Evolutionary conservation across 805 yeast genomes (phyloP), one percentile per base, ranked within the genome.

Genomic region (Zygosaccharomyces bailii): DNA sequence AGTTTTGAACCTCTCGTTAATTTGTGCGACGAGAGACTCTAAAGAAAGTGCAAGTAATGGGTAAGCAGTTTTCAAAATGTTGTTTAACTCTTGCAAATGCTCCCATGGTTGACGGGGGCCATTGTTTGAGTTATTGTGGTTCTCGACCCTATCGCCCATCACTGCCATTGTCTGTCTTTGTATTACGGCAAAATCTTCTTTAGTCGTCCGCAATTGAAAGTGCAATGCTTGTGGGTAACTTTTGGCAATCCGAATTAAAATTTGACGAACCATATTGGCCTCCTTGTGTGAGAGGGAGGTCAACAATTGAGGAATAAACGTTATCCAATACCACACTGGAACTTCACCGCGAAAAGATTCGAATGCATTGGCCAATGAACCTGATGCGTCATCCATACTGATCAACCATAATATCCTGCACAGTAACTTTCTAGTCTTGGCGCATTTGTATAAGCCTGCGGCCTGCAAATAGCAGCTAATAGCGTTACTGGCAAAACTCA

Each of bases 281-380:
- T 93, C 98, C 55, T 81, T 84, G 55, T 89, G 96, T 1, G 97
- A 86, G 48, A 93, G 71, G 0, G 96, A 83, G 0, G 96, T 84
- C 54, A 93, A 71, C 48, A 93, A 72, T 66, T 95, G 99, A 2
- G 99, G 99, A 53, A 93, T 89, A 58, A 85, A 93, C 0, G 98
- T 88, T 35, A 93, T 88, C 98, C 98, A 93, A 65, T 91, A 91
- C 99, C 99, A 93, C 2, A 91, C 96, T 4, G 99, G 99, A 33
- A 88, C 88, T 52, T 95, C 99, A 16, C 98, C 97, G 50, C 90
- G 79, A 63, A 87, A 93, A 39, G 85, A 81, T 44, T 89, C 96
- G 65, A 91, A 91, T 0, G 97, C 96, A 49, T 81, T 81, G 0
- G 95, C 79, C 37, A 93, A 72, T 0, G 89, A 77, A 1, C 95